phyloP scores from a whole-genome alignment of 73 alveolate genomes.

The Paramecium tetraurelia region DNA sequence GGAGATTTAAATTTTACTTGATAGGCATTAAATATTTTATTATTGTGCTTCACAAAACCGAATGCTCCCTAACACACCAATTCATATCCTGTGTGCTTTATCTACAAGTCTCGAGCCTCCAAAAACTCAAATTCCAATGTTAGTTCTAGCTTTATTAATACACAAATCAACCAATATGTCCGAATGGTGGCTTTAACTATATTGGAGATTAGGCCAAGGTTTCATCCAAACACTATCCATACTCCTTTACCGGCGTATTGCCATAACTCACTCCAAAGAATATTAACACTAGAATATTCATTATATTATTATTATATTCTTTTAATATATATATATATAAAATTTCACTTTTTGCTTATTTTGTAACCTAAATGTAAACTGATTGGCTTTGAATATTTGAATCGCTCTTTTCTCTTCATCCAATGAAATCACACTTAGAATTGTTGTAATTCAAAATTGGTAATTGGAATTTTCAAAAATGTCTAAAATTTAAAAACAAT shows the following conservation, averaged over 20 bases:
- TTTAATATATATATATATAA: neutral
- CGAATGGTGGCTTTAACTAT: conserved; percentile 16
- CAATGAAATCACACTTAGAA: neutral
- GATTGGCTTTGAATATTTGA: neutral
- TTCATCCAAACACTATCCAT: conserved; percentile 32
- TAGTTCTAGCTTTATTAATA: neutral
- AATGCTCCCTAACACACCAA: neutral
- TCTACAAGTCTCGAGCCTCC: conserved; percentile 1
- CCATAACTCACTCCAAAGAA: neutral
- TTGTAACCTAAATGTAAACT: neutral
- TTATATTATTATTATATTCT: neutral
- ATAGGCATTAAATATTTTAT: conserved; percentile 15
- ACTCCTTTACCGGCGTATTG: neutral
- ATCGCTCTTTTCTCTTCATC: neutral
- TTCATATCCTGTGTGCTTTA: conserved; percentile 24
- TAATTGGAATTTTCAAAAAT: neutral
- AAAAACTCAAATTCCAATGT: conserved; percentile 13
- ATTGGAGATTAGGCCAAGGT: conserved; percentile 27
- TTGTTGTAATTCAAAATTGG: neutral
- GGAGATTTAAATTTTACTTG: conserved; percentile 38
- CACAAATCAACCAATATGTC: neutral
- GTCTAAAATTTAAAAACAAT: neutral
- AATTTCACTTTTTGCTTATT: neutral
- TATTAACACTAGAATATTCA: neutral
- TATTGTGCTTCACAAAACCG: conserved; percentile 19